Evolutionary conservation across 2,329 filamentous ascomycete genomes (phyloP), one percentile per base, ranked within the genome.

Genomic region (Exophiala bonariae): DNA sequence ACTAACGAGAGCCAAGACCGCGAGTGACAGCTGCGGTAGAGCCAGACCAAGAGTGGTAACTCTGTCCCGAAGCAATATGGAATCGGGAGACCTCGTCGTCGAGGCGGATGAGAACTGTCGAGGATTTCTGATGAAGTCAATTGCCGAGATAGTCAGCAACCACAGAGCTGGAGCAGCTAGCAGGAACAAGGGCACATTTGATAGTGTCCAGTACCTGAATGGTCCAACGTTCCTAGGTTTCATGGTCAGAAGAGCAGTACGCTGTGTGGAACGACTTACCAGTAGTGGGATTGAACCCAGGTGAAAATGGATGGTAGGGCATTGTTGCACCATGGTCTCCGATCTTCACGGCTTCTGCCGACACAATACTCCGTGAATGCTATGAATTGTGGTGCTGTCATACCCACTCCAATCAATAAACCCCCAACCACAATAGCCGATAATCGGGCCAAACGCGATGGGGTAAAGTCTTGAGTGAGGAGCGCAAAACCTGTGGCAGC

Each of bases 241-340:
- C 52, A 49, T 50, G 18, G 47, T n/a, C 9, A 37, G 19, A 39
- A 18, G 5, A 17, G 22, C 20, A 16, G 43, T 11, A 18, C 5
- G 10, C 18, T 20, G 32, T 6, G 8, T 6, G n/a, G n/a, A 14
- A 10, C 16, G 13, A 67, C 82, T 66, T 77, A 95, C 91, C 93
- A 99, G 68, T 99, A 97, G 60, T 87, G 76, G 36, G 77, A 76
- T 64, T 99, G 93, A 2, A 97, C 92, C 74, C 87, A 97, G 0
- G 82, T 78, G 68, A 95, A 97, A 50, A 99, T 91, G 64, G 89
- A 95, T 3, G 93, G 93, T 10, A 91, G 54, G n/a, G 70, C 65
- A 14, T 73, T 76, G 16, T 67, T 63, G 65, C 93, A 99, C 93
- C 93, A 99, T 3, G 82, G 79, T 47, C 87, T 73, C 50, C 31